Evolutionary conservation across 2,329 filamentous ascomycete genomes (phyloP), one percentile per base, ranked within the genome.

Genomic region (Leptodontidium sp.): DNA sequence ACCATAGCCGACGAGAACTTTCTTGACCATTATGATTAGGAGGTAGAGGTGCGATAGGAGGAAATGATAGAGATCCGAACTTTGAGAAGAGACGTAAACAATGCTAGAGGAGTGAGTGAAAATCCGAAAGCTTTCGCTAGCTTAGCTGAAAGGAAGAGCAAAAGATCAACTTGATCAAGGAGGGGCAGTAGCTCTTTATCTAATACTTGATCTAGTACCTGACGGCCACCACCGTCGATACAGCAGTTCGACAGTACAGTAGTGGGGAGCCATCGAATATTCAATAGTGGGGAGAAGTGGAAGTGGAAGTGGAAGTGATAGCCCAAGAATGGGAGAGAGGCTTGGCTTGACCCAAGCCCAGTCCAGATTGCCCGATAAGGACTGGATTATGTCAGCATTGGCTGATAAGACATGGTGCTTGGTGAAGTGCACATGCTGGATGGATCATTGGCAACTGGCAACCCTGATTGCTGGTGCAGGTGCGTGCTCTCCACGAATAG

Each of bases 1-100:
- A 2, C 90, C 89, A 74, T 92, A 92, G 72, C 86, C 81, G 53
- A 85, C 83, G 47, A 87, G 82, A 61, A 88, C 83, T 63, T 87
- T 87, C 77, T 83, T 83, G 53, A 77, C 80, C 81, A 83, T 83
- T 59, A 47, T 47, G 61, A 64, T 40, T 62, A 47, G 40, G 11
- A 35, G 29, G 45, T 35, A 32, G 35, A 47, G 45, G 14, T 11
- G n/a, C 26, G 35, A 64, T 8, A 7, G 47, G 45, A 43, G 40
- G 11, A 50, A n/a, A 53, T 64, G n/a, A n/a, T 26, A 17, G 9
- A 61, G 7, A 29, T 14, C n/a, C 29, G 8, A 49, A 21, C 53
- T 50, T 17, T 38, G 17, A 35, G 61, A 24, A 24, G 35, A 49
- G 24, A 65, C 7, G 40, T 8, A 24, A 43, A 40, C 9, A 35